A percentile compares a stretch with the other conserved stretches of the same genome.
Evolutionary conservation across 2,329 filamentous ascomycete species (phyloP).

Genomic region (Sporothrix humicola): DNA sequence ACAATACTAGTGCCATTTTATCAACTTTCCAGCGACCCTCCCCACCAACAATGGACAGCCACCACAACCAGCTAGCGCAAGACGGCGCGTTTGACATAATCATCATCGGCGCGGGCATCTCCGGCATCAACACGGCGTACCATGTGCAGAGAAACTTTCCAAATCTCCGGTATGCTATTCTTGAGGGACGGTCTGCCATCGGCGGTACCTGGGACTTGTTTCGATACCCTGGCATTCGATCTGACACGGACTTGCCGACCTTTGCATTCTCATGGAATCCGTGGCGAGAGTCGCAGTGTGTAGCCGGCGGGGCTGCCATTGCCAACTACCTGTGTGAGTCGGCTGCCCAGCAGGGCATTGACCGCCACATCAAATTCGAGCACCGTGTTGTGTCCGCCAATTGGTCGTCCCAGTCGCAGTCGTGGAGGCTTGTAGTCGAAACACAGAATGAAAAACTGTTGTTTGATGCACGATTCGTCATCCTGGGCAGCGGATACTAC

Average conservation of each 20-base stretch:
- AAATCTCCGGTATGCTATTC: conserved; percentile 62
- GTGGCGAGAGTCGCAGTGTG: conserved; percentile 62
- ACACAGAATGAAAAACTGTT: conserved; percentile 57
- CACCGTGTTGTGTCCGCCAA: conserved; percentile 55
- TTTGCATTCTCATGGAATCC: conserved; percentile 74
- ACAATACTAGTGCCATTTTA: background rate
- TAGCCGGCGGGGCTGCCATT: conserved; percentile 53
- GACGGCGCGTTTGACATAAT: conserved; percentile 55
- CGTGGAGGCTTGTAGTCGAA: background rate
- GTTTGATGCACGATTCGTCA: conserved; percentile 60
- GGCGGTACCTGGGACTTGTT: conserved; percentile 82
- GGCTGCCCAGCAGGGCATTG: conserved; percentile 59
- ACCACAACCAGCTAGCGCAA: background rate
- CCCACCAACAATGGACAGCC: background rate
- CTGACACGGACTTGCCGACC: conserved; percentile 65
- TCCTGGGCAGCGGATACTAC: conserved; percentile 71
- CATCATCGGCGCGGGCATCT: conserved; percentile 73
- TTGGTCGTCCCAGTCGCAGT: conserved; percentile 56
- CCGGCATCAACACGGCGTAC: conserved; percentile 78
- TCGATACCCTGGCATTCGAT: conserved; percentile 74
- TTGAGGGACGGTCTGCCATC: conserved; percentile 68
- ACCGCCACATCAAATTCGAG: conserved; percentile 57
- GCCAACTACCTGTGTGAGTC: conserved; percentile 50
- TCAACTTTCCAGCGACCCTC: background rate
- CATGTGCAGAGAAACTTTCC: conserved; percentile 65